Conservation (phyloP, 371 early-diverging fungal genomes). For the Zychaea mexicana region DNA sequence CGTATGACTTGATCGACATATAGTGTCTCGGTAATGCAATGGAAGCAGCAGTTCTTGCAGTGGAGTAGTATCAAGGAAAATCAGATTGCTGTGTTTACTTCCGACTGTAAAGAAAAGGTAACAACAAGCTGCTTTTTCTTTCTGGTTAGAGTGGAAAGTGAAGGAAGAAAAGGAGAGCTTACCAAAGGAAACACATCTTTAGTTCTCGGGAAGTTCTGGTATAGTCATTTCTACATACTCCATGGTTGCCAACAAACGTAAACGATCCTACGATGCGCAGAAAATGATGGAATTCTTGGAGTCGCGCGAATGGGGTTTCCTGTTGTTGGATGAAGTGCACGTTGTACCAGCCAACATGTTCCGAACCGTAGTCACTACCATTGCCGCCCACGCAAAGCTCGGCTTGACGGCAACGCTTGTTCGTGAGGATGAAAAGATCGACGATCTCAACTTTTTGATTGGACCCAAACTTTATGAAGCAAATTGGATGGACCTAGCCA, state of each 20-base stretch:
- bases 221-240: slow-evolving; percentile 98
- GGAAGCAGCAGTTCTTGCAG: slow-evolving; percentile 95
- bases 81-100: slow-evolving; percentile 96
- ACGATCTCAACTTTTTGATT: slow-evolving; percentile 98
- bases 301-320: slow-evolving; percentile 97
- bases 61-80: slow-evolving; percentile 96
- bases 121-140: too few relatives aligned
- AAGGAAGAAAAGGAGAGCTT: neutral
- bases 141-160: neutral
- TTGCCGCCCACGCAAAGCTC: slow-evolving; percentile 97
- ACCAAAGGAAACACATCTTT: neutral
- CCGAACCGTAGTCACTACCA: slow-evolving; percentile 93
- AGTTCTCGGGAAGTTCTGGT: slow-evolving; percentile 85
- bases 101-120: slow-evolving; percentile 92
- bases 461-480: slow-evolving; percentile 99
- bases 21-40: slow-evolving; percentile 98
- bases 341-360: slow-evolving; percentile 99
- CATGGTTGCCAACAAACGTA: slow-evolving; percentile 97
- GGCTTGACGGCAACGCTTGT: slow-evolving; percentile 99
- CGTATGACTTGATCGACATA: neutral
- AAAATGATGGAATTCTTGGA: slow-evolving; percentile 97
- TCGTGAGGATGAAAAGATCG: slow-evolving; percentile 99
- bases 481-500: slow-evolving; percentile 99
- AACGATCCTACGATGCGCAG: slow-evolving; percentile 95
- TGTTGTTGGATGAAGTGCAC: slow-evolving; percentile 99